Evolutionary conservation across 225 moss, liverwort and hornwort species (phyloP), one percentile per base, ranked within the genome.

Genomic region (Polytrichum formosum): DNA sequence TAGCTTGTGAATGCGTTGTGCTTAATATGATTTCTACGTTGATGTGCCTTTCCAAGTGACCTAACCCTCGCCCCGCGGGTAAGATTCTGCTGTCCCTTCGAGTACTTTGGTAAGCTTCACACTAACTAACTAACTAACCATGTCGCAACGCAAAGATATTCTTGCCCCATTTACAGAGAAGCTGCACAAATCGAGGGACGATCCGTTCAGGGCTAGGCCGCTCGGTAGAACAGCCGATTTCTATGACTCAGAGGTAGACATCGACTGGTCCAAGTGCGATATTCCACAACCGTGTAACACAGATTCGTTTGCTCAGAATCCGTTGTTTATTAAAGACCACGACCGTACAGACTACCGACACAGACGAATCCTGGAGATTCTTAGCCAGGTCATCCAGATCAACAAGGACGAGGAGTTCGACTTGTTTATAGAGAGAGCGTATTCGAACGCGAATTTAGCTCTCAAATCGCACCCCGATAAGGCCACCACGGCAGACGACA

Each of bases 291-390:
- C 81, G 4, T 76, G 70, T 6, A 79, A 77, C 18, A 62, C 72
- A 1, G 77, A 80, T 27, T 73, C 81, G 2, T 74, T 78, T 20
- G 71, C 78, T 0, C 23, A 81, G 7, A 87, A 83, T 18, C 81
- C 81, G 0, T 60, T 72, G 6, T 83, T 78, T 78, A 35, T 81
- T 21, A 79, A 76, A 28, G 83, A 87, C 73, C 78, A 75, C 30
- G 76, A 87, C 53, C 81, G 76, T n/a, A 65, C 71, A 19, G 81
- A 87, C 30, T 78, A 83, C 46, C 83, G 81, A 6, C 58, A 74
- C 53, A 63, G 21, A 26, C 73, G 78, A 9, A 81, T 87, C 13
- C 68, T 78, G 20, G 73, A 87, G 30, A 73, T 87, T 10, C 63
- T 87, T 1, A 21, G 72, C 10, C 22, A 87, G 19, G 66, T 81